Evolutionary conservation across 139 green algal species (phyloP), one percentile per base, ranked within the genome.

Genomic region (Chlamydomonas sp.): DNA sequence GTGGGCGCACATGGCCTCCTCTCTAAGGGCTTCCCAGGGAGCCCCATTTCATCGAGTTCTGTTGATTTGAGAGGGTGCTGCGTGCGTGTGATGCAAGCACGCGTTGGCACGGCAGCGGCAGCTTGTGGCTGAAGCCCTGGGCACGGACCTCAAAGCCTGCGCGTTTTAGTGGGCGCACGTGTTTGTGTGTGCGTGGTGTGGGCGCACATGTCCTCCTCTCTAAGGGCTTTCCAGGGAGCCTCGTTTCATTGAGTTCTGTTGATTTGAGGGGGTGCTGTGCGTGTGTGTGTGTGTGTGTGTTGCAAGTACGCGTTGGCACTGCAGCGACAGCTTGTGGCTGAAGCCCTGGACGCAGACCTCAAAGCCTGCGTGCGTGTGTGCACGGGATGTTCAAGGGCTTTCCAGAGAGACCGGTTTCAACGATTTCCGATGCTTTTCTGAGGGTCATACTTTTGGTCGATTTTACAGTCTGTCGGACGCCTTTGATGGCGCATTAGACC

Each of bases 71-170:
- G 20, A 54, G 43, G 43, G 43, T 13, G 33, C 5, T 67, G 10
- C 34, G 35, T 35, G 80, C 73, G 58, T 96, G 73, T 1, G 65
- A 50, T 26, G 71, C 4, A 59, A 96, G 87, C 60, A 98, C 65
- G 20, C 69, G 69, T 3, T 30, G 0, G 1, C 74, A 73, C 33
- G 97, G 84, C 37, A 82, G 28, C 1, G 76, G 78, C 73, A 97
- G 82, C 75, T 91, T 92, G 77, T 98, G 79, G 49, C 72, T 94
- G 79, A 97, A 98, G 34, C 93, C 93, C 3, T 90, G 76, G 13
- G 97, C 69, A 33, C 82, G 77, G 35, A 98, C 24, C 73, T 96
- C 84, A 22, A 98, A 49, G 20, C 78, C 86, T 60, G 66, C n/a
- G 33, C 57, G 10, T 36, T 22, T 16, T 16, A 65, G 22, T 20